phyloP scores from a whole-genome alignment of 2,329 filamentous ascomycete genomes.

The Diaporthe citrichinensis region DNA sequence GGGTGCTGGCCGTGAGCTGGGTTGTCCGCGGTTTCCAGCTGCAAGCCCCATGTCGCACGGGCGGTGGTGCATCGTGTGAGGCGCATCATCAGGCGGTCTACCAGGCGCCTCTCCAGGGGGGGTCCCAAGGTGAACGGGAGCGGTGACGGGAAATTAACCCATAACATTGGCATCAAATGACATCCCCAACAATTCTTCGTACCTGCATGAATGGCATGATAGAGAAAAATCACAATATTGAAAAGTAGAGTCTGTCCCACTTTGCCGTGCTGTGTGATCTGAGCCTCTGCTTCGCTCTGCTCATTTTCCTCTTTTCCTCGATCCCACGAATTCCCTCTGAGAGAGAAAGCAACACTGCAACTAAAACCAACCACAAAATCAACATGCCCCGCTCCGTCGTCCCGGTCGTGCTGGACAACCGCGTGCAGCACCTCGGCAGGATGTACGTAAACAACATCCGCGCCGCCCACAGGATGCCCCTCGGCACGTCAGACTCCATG shows the following conservation, averaged over 20 bases:
- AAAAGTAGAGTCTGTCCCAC: background rate
- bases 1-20: background rate
- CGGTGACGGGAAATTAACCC: slow-evolving; percentile 33
- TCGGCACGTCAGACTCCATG: slow-evolving; percentile 31
- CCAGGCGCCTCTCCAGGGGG: background rate
- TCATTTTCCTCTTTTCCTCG: background rate
- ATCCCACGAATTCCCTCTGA: background rate
- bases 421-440: slow-evolving; percentile 15
- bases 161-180: slow-evolving; percentile 33
- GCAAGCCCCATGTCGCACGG: slow-evolving; percentile 1
- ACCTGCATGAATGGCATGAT: slow-evolving; percentile 29
- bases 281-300: background rate
- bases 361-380: background rate
- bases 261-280: background rate
- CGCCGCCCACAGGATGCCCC: slow-evolving; percentile 11
- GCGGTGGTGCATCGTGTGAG: slow-evolving; percentile 25
- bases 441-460: slow-evolving; percentile 9
- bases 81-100: slow-evolving; percentile 27
- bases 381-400: background rate
- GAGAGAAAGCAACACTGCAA: background rate
- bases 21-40: background rate
- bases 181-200: slow-evolving; percentile 3
- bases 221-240: background rate
- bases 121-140: background rate
- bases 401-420: slow-evolving; percentile 26